Evolutionary conservation across 192 early-diverging fungal genomes (phyloP), one percentile per base, ranked within the genome.

Genomic region (Coemansia sp.): DNA sequence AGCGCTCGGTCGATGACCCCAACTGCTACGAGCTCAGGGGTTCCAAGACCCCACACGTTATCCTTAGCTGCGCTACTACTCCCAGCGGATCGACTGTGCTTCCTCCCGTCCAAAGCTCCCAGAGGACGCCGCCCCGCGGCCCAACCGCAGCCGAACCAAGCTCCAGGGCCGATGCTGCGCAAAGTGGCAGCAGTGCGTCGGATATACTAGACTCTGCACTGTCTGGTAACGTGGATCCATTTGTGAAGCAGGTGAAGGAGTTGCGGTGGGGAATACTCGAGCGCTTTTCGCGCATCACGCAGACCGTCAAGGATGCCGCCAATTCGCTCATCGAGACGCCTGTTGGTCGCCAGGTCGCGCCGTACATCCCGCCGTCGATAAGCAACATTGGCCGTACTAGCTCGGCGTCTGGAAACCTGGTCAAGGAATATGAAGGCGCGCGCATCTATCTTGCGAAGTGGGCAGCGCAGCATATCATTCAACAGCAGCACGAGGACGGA

Each of bases 361-460:
- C 79, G 2, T 81, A 73, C 53, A 81, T 81, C 9, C 79, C 79
- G 34, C 79, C 79, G 13, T 68, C 76, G 19, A 65, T 91, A 4
- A 83, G 88, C 64, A 74, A 77, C 20, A 50, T 84, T 15, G 69
- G 83, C 22, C 83, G 84, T 17, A 80, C 83, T 9, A 78, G 79
- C 15, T 85, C 88, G 10, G 83, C 85, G 1, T 83, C 87, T 42
- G 84, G 82, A 23, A 76, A 73, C 42, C 73, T 87, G 2, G 87
- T 88, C 36, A 88, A 88, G n/a, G 91, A 93, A 58, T 93, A 90
- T 63, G 91, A 93, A 63, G 84, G 87, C 61, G 90, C 88, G 0
- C 83, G 91, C 9, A 81, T 93, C 9, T 93, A 89, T 61, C 73
- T 91, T 25, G 91, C 91, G 8, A 89, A 89, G 59, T 93, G 90